These are phyloP conservation scores for Stylonectria norvegica DNA, from an alignment of 2,329 filamentous ascomycete genomes.

Conservation along the genomic window DNA sequence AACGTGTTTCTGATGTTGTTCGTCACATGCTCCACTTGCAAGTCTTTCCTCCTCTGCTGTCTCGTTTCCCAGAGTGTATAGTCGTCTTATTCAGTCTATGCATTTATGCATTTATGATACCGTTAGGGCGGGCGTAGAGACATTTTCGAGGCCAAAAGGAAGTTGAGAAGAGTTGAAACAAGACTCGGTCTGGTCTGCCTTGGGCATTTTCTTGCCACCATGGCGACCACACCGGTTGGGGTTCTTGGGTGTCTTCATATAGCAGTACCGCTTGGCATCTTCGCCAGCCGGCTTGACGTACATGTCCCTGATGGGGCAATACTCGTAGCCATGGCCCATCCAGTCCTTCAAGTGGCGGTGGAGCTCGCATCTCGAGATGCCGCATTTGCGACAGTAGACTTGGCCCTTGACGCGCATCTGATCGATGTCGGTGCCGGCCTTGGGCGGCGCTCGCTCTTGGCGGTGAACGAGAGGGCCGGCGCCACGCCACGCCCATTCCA, in stretches of 20 bases:
- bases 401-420: slow-evolving; percentile 54
- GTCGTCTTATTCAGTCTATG: too few species aligned
- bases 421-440: slow-evolving; percentile 36
- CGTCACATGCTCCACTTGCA: too few species aligned
- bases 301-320: slow-evolving; percentile 57
- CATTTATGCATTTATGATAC: too few species aligned
- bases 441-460: slow-evolving; percentile 14
- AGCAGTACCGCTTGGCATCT: slow-evolving; percentile 51
- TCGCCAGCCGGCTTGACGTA: slow-evolving; percentile 49
- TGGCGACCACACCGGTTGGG: slow-evolving; percentile 57
- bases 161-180: too few species aligned
- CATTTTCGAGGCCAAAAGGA: too few species aligned
- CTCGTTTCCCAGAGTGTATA: too few species aligned
- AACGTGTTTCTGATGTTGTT: too few species aligned
- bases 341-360: slow-evolving; percentile 59
- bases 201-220: slow-evolving; percentile 29
- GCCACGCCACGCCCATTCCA: slow-evolving; percentile 62
- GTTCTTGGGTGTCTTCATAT: slow-evolving; percentile 58
- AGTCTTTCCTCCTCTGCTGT: too few species aligned
- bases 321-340: slow-evolving; percentile 56
- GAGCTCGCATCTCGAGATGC: slow-evolving; percentile 58
- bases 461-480: slow-evolving; percentile 43
- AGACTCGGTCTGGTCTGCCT: too few species aligned
- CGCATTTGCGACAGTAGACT: slow-evolving; percentile 61
- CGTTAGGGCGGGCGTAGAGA: too few species aligned